Conservation (phyloP, 495 filamentous ascomycete species). For the Neohortaea acidophila region DNA sequence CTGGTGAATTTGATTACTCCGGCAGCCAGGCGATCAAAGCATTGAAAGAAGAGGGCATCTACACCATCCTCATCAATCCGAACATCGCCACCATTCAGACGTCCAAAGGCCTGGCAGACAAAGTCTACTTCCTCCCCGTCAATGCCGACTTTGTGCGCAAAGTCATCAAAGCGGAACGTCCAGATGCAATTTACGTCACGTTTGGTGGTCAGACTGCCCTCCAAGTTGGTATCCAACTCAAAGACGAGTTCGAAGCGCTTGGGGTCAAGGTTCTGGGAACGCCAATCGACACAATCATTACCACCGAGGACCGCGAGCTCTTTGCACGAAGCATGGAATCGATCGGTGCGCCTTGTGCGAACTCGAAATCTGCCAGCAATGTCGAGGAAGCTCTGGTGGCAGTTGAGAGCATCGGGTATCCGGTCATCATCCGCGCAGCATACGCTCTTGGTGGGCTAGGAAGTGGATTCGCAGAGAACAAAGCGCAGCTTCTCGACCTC, state of each 20-base stretch:
- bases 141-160: slow-evolving; percentile 92
- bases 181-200: slow-evolving; percentile 92
- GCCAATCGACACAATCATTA: slow-evolving; percentile 94
- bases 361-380: slow-evolving; percentile 79
- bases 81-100: slow-evolving; percentile 99
- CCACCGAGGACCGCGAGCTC: slow-evolving; percentile 90
- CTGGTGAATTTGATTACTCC: slow-evolving; percentile 97
- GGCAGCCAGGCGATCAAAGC: slow-evolving; percentile 87
- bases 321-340: slow-evolving; percentile 98
- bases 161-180: slow-evolving; percentile 86
- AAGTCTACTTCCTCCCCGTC: slow-evolving; percentile 96
- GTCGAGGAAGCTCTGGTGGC: slow-evolving; percentile 71
- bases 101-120: slow-evolving; percentile 85
- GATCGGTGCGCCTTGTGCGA: slow-evolving; percentile 93
- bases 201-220: slow-evolving; percentile 95
- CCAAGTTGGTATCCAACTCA: slow-evolving; percentile 87
- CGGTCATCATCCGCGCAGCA: slow-evolving; percentile 91
- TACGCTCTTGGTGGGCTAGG: slow-evolving; percentile 92
- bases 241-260: slow-evolving; percentile 80
- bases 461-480: slow-evolving; percentile 87
- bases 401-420: slow-evolving; percentile 81
- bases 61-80: slow-evolving; percentile 92
- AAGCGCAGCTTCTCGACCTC: slow-evolving; percentile 72
- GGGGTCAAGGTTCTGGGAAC: slow-evolving; percentile 92
- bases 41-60: slow-evolving; percentile 91